Evolutionary conservation across 331 rosid species (phyloP).

Genomic region (Acacia concinna): DNA sequence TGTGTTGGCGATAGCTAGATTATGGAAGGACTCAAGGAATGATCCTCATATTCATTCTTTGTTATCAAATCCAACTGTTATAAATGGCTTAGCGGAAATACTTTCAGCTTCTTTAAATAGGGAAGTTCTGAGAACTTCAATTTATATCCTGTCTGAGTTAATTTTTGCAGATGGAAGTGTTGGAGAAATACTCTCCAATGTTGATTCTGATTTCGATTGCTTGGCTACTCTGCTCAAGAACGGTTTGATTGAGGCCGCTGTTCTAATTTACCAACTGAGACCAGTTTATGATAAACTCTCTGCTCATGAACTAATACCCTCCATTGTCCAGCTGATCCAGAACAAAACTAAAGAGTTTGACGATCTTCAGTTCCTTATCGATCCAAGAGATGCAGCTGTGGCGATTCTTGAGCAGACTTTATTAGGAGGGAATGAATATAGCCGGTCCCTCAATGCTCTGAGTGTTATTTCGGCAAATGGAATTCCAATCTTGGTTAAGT

Average conservation of each 20-base stretch:
- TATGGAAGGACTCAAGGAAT: constrained; percentile 80
- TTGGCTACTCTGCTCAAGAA: constrained; percentile 74
- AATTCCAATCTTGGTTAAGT: constrained; percentile 62
- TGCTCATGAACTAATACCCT: constrained; percentile 68
- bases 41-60: constrained; percentile 67
- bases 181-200: constrained; percentile 69
- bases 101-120: constrained; percentile 71
- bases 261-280: constrained; percentile 77
- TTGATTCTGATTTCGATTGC: constrained; percentile 88
- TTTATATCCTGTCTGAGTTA: constrained; percentile 76
- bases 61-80: constrained; percentile 67
- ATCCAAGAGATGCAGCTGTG: constrained; percentile 74
- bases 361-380: constrained; percentile 63
- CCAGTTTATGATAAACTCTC: constrained; percentile 68
- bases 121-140: constrained; percentile 69
- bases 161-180: constrained; percentile 61
- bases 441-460: constrained; percentile 65
- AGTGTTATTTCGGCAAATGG: constrained; percentile 72
- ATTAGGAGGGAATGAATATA: constrained; percentile 75
- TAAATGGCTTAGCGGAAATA: constrained; percentile 80
- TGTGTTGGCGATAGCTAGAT: constrained; percentile 60
- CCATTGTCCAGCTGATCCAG: constrained; percentile 57
- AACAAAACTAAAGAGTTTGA: constrained; percentile 55
- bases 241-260: constrained; percentile 81
- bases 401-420: constrained; percentile 74